These are phyloP conservation scores for Xerocomus spinulosus DNA, from an alignment of 768 basidiomycete species.

Conservation along the genomic window DNA sequence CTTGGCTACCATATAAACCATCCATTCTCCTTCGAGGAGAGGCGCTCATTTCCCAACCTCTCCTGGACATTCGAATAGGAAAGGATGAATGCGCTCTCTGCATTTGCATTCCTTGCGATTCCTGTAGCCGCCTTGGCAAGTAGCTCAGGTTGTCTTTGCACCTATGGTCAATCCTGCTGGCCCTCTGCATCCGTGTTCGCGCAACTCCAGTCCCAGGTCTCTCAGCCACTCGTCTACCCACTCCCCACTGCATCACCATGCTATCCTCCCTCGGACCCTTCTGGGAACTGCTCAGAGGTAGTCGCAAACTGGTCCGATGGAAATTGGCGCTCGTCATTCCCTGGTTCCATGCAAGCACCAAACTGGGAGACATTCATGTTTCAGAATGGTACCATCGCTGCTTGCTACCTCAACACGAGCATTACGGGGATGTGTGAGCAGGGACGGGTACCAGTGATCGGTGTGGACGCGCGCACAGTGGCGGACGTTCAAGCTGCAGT, in stretches of 20 bases:
- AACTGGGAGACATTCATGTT: slow-evolving; percentile 35
- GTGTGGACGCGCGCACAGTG: slow-evolving; percentile 21
- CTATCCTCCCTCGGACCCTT: slow-evolving; percentile 19
- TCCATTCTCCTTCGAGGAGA: too few relatives aligned
- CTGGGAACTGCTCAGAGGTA: slow-evolving; percentile 36
- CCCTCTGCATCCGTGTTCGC: slow-evolving; percentile 12
- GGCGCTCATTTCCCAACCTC: background rate
- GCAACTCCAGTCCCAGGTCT: slow-evolving; percentile 14
- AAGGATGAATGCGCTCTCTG: background rate
- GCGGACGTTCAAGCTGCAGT: slow-evolving; percentile 26
- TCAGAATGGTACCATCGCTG: slow-evolving; percentile 42
- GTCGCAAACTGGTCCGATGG: slow-evolving; percentile 29
- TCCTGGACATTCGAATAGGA: background rate
- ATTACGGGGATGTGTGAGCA: slow-evolving; percentile 19
- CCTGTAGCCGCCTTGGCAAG: background rate
- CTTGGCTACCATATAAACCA: too few relatives aligned
- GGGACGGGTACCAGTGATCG: slow-evolving; percentile 24
- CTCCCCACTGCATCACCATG: slow-evolving; percentile 18
- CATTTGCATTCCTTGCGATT: background rate
- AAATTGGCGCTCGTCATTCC: slow-evolving; percentile 37
- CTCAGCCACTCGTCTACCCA: slow-evolving; percentile 14
- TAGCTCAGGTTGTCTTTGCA: slow-evolving; percentile 13
- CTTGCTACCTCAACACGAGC: slow-evolving; percentile 30
- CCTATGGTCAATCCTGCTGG: slow-evolving; percentile 17
- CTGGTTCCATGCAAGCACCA: slow-evolving; percentile 26